A percentile compares a stretch with the other conserved stretches of the same genome.
phyloP scores from a whole-genome alignment of 2,329 filamentous ascomycete genomes.

The Tympanopsis confertula region DNA sequence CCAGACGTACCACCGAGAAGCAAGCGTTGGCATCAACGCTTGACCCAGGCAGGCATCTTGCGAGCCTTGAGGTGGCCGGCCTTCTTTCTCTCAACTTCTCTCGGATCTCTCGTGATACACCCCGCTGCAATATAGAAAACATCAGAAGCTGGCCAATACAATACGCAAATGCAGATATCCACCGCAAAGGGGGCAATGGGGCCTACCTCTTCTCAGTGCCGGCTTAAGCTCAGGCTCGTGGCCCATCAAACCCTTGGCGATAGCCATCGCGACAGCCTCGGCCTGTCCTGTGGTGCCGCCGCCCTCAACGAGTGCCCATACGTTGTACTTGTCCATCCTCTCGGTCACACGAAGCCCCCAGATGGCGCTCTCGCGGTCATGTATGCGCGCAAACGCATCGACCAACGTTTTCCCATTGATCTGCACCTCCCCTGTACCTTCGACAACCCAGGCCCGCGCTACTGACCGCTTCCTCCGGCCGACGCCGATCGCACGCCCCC shows the following conservation, averaged over 20 bases:
- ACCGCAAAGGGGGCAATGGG: neutral
- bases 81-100: constrained; percentile 96
- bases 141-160: constrained; percentile 26
- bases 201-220: constrained; percentile 75
- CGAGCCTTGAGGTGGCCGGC: constrained; percentile 88
- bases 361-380: constrained; percentile 86
- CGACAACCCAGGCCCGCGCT: constrained; percentile 77
- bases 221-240: constrained; percentile 91
- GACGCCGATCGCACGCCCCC: constrained; percentile 67
- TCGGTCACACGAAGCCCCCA: constrained; percentile 80
- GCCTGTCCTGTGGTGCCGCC: constrained; percentile 92
- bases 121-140: constrained; percentile 52
- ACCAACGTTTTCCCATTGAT: constrained; percentile 81
- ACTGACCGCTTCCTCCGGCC: constrained; percentile 80
- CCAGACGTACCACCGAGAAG: no score
- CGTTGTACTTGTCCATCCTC: constrained; percentile 89
- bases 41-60: constrained; percentile 98
- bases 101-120: constrained; percentile 79
- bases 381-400: constrained; percentile 72
- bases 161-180: constrained; percentile 5
- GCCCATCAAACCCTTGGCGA: constrained; percentile 75
- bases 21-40: no score
- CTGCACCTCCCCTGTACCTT: constrained; percentile 80
- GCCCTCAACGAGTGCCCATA: constrained; percentile 74
- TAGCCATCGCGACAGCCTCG: constrained; percentile 80